Conservation (phyloP, 306 rosid genomes). For the Cucurbita pepo region DNA sequence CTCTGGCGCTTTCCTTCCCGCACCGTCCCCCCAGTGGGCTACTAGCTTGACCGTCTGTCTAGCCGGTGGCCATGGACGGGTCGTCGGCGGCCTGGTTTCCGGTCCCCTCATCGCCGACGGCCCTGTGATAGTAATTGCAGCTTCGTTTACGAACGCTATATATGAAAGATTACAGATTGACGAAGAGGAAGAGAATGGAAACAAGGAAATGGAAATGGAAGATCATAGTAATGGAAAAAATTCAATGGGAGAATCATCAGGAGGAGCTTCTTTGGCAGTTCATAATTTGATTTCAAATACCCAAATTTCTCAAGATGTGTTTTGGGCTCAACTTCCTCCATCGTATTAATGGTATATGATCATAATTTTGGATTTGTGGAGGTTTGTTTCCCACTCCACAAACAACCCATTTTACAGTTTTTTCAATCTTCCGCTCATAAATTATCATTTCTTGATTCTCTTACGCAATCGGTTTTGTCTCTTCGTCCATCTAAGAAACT, state of each 20-base stretch:
- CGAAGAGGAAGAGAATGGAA: slow-evolving; percentile 16
- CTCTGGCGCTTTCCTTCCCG: slow-evolving; percentile 60
- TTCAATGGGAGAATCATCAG: slow-evolving; percentile 16
- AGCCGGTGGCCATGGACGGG: slow-evolving; percentile 62
- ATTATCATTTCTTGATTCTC: not conserved
- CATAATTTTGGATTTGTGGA: not conserved
- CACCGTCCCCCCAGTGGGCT: slow-evolving; percentile 63
- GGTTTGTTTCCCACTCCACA: not conserved
- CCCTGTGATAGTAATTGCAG: slow-evolving; percentile 61
- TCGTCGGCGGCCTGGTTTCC: slow-evolving; percentile 56
- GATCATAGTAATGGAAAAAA: slow-evolving; percentile 14
- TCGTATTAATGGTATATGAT: slow-evolving; percentile 8
- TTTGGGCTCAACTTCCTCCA: slow-evolving; percentile 31
- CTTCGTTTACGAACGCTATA: slow-evolving; percentile 65
- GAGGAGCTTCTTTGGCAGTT: slow-evolving; percentile 10
- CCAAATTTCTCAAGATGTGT: slow-evolving; percentile 55
- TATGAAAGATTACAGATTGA: slow-evolving; percentile 60
- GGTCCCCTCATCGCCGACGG: slow-evolving; percentile 62
- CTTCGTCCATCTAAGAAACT: no score
- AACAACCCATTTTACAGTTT: not conserved
- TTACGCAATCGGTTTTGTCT: not conserved
- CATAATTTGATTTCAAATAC: slow-evolving; percentile 47
- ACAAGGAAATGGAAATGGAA: not conserved
- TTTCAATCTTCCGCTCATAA: not conserved
- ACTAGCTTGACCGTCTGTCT: slow-evolving; percentile 47